phyloP scores from a whole-genome alignment of 495 filamentous ascomycete genomes.

The Geoglossum glabrum region DNA sequence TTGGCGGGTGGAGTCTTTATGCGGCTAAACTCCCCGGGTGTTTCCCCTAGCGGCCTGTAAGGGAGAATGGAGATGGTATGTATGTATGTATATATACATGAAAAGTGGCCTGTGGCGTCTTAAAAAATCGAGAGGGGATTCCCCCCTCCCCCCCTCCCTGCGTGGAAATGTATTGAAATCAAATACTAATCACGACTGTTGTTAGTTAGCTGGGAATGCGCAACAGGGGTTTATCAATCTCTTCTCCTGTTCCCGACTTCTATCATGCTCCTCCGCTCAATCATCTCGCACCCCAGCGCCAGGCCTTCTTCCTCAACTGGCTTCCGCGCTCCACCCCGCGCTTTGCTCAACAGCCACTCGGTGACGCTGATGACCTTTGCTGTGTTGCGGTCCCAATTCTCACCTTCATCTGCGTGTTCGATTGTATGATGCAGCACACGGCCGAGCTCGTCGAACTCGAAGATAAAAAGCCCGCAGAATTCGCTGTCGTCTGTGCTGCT shows the following conservation, averaged over 20 bases:
- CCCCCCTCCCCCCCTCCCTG: too few relatives aligned
- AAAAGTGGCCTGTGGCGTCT: too few relatives aligned
- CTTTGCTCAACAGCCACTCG: conserved; percentile 4
- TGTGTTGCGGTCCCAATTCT: conserved; percentile 2
- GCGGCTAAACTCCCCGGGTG: too few relatives aligned
- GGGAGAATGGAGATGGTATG: too few relatives aligned
- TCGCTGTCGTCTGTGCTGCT: conserved; percentile 27
- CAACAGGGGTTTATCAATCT: too few relatives aligned
- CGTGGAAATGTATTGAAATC: too few relatives aligned
- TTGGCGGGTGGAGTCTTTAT: too few relatives aligned
- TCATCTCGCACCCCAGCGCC: conserved; percentile 2
- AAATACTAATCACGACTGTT: too few relatives aligned
- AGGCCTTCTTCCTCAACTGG: not conserved
- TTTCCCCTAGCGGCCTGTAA: too few relatives aligned
- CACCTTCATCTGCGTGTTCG: conserved; percentile 58
- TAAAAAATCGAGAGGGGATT: too few relatives aligned
- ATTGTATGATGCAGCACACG: conserved; percentile 73
- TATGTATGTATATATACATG: too few relatives aligned
- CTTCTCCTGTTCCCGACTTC: not conserved
- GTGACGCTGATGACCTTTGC: conserved; percentile 3
- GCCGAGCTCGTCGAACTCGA: conserved; percentile 85
- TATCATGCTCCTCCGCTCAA: not conserved
- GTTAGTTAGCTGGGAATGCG: too few relatives aligned
- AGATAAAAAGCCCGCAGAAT: conserved; percentile 75
- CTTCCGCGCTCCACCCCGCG: not conserved